phyloP scores from a whole-genome alignment of 2,329 filamentous ascomycete species.

The Sporothrix mexicana region DNA sequence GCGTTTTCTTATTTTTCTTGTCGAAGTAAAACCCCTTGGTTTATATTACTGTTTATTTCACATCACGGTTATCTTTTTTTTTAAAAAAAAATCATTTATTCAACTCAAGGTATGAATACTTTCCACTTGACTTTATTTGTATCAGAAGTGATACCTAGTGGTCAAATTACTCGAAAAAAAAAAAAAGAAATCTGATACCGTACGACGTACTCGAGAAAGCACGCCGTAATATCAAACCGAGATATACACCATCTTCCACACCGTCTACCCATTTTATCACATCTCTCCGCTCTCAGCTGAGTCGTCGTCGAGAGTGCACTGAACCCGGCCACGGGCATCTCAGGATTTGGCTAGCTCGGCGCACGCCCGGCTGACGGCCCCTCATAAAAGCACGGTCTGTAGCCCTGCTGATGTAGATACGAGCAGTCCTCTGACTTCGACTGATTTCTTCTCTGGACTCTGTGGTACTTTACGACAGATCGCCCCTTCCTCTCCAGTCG shows the following conservation, averaged over 20 bases:
- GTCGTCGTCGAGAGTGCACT: neutral
- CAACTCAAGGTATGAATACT: neutral
- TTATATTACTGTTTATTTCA: too few relatives aligned
- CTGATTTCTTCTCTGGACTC: neutral
- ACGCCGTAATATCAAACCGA: constrained; percentile 16
- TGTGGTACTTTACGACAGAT: neutral
- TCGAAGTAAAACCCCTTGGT: too few relatives aligned
- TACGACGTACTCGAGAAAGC: too few relatives aligned
- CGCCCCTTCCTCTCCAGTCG: neutral
- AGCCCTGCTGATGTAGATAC: neutral
- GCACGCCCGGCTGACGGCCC: constrained; percentile 14
- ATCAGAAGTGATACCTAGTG: too few relatives aligned
- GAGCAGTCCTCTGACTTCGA: neutral
- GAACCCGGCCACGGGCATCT: neutral
- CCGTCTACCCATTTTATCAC: neutral
- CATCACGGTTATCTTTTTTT: too few relatives aligned
- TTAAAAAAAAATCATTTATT: too few relatives aligned
- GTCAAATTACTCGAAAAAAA: too few relatives aligned
- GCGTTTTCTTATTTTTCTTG: too few relatives aligned
- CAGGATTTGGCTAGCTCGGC: constrained; percentile 7
- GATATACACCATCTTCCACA: constrained; percentile 14
- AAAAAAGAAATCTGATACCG: too few relatives aligned
- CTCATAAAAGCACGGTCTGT: neutral
- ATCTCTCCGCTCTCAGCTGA: neutral
- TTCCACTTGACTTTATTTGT: neutral